Conservation (phyloP, 148 eudicot genomes). For the Rhododendron vialii region DNA sequence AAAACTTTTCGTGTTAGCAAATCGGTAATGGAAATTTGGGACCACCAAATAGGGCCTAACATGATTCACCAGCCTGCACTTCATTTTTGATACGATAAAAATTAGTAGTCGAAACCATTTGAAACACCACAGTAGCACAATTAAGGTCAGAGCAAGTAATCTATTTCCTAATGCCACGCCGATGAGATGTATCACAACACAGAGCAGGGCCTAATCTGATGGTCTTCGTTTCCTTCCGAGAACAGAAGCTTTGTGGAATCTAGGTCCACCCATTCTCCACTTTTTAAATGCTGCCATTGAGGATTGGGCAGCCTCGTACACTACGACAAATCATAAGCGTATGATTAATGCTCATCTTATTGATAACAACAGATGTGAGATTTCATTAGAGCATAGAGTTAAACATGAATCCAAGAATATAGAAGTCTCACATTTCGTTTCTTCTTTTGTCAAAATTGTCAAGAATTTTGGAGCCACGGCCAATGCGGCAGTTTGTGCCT, state of each 20-base stretch:
- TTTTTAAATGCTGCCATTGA: constrained; percentile 83
- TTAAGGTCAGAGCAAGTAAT: neutral
- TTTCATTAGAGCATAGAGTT: neutral
- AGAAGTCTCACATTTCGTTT: constrained; percentile 58
- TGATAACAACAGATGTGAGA: neutral
- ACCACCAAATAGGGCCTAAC: no score
- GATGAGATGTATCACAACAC: neutral
- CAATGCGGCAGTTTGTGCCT: constrained; percentile 66
- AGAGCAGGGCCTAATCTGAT: constrained; percentile 20
- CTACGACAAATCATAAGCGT: constrained; percentile 27
- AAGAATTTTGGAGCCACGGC: constrained; percentile 58
- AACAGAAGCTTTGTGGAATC: constrained; percentile 66
- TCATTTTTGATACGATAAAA: neutral
- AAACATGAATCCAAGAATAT: neutral
- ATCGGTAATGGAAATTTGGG: no score
- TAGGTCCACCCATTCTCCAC: constrained; percentile 95
- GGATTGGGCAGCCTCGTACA: constrained; percentile 82
- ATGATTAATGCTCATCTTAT: constrained; percentile 1
- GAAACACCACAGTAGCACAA: neutral
- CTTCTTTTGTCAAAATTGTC: constrained; percentile 72
- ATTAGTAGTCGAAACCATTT: neutral
- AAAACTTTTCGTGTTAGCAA: no score
- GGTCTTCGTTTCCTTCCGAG: constrained; percentile 83
- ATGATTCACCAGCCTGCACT: neutral
- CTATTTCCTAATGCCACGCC: neutral